Base-by-base conservation (phyloP, 306 rosid genomes). In the Trichosanthes truncata region DNA sequence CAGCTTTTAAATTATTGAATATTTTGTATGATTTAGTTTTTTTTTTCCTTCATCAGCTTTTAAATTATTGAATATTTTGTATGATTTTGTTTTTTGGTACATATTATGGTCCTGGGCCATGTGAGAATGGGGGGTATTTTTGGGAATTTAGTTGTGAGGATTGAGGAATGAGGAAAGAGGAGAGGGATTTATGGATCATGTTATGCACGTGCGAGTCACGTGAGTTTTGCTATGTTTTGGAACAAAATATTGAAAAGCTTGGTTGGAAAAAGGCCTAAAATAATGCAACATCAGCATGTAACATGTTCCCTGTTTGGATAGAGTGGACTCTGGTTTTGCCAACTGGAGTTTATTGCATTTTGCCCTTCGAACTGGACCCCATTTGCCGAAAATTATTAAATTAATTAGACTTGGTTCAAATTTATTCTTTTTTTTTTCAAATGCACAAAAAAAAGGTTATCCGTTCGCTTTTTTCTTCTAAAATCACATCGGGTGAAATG, bases 151-250 rank as follows among this genome's bases (percentile, higher is more conserved):
- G 41, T 23, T 23, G 1, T 29, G 33, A 29, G 33, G 33, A n/a
- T n/a, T n/a, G n/a, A 29, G 33, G 33, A 48, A 3, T 1, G 74
- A 38, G 29, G 57, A 43, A 43, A 69, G 36, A 31, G 76, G 0
- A 23, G 38, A 72, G 25, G 41, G 26, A 26, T 23, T 43, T 20
- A 48, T 31, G 36, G 61, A 69, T 77, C 85, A 79, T 88, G 91
- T 86, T 85, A 81, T 87, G 76, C 89, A 81, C 83, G 86, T 86
- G 90, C 81, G 63, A 59, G 68, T 85, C 90, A 89, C 90, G 84
- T 82, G 92, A 90, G 31, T 43, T 76, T 76, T 62, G 63, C 84
- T 62, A 33, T 35, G 5, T 76, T 62, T 48, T 72, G 87, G 71
- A 82, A 87, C 78, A 78, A 77, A 15, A 18, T 14, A 76, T 41